phyloP scores from a whole-genome alignment of 768 basidiomycete genomes.

The Mycena filopes region DNA sequence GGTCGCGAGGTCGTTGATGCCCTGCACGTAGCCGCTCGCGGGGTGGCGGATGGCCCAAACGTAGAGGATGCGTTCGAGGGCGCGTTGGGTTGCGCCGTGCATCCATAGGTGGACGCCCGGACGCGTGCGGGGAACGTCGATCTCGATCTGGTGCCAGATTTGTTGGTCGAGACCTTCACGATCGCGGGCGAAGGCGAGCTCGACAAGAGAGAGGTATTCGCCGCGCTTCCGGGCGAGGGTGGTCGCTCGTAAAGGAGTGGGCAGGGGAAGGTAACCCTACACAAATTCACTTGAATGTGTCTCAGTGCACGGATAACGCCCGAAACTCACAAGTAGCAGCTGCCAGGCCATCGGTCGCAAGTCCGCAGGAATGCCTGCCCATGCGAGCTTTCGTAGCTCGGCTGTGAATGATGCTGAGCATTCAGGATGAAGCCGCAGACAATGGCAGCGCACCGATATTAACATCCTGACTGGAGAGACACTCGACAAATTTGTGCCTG shows the following conservation, averaged over 20 bases:
- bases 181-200: conserved; percentile 89
- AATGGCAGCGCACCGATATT: conserved; percentile 72
- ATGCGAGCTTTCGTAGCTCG: conserved; percentile 90
- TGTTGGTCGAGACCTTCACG: conserved; percentile 90
- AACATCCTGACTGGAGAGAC: conserved; percentile 79
- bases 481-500: conserved; percentile 84
- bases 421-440: conserved; percentile 11
- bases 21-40: conserved; percentile 98
- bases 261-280: conserved; percentile 93
- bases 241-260: conserved; percentile 75
- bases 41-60: conserved; percentile 99
- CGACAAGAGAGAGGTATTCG: conserved; percentile 91
- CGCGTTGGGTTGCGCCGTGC: conserved; percentile 89
- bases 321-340: conserved; percentile 81
- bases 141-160: conserved; percentile 99
- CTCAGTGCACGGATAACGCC: too few relatives aligned
- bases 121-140: conserved; percentile 95
- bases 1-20: conserved; percentile 97
- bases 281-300: conserved; percentile 2
- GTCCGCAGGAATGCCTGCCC: conserved; percentile 92
- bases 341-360: conserved; percentile 95
- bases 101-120: conserved; percentile 94
- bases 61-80: conserved; percentile 94
- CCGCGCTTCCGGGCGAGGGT: conserved; percentile 90
- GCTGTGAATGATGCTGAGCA: conserved; percentile 50